Evolutionary conservation across 2,329 filamentous ascomycete genomes (phyloP).

Genomic region (Cercospora sp.): DNA sequence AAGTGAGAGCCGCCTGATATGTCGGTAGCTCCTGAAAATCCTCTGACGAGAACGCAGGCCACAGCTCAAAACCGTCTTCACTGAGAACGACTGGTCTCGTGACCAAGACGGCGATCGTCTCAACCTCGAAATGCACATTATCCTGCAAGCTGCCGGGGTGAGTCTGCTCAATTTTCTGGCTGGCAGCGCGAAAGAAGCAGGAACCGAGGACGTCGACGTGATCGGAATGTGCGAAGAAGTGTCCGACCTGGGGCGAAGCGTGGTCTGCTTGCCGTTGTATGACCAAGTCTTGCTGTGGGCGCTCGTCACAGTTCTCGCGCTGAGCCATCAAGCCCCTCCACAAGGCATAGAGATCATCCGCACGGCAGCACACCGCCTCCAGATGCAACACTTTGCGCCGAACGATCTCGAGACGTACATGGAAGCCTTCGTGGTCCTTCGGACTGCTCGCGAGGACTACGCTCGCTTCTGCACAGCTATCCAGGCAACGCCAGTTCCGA

Average conservation of each 20-base stretch:
- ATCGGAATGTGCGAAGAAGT: constrained; percentile 20
- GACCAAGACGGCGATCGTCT: constrained; percentile 18
- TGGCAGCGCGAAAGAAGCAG: constrained; percentile 5
- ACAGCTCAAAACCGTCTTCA: background rate
- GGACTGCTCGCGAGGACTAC: constrained; percentile 18
- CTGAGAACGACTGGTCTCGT: constrained; percentile 5
- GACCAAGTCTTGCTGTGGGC: constrained; percentile 20
- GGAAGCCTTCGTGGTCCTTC: constrained; percentile 19
- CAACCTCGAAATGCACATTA: constrained; percentile 21
- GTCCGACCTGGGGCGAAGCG: constrained; percentile 15
- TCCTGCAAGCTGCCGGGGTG: constrained; percentile 21
- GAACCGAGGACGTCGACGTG: constrained; percentile 17
- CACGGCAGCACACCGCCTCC: constrained; percentile 1
- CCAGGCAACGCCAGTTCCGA: background rate
- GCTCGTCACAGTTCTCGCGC: constrained; percentile 20
- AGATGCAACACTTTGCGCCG: constrained; percentile 7
- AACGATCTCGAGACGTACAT: constrained; percentile 14
- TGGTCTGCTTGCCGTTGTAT: constrained; percentile 16
- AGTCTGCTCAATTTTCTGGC: constrained; percentile 19
- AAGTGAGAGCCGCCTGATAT: constrained; percentile 1
- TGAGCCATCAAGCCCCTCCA: constrained; percentile 11
- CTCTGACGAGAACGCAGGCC: background rate
- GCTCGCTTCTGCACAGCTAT: background rate
- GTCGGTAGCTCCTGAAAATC: background rate
- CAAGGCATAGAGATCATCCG: constrained; percentile 15